Evolutionary conservation across 1,284 basidiomycete species (phyloP).

Genomic region (Papiliotrema flavescens): DNA sequence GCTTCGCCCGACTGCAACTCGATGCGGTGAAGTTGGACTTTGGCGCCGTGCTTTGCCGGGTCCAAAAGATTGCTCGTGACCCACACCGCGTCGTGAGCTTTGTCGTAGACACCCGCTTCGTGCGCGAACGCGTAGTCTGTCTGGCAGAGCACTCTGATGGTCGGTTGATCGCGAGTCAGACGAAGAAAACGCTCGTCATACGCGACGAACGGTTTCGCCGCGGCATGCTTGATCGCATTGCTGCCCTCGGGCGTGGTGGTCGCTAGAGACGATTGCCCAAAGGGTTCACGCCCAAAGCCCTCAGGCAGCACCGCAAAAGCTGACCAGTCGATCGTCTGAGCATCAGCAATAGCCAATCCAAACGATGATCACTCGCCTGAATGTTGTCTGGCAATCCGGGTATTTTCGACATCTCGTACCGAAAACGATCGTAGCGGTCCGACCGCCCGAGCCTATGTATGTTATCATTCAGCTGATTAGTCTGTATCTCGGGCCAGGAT

Average conservation of each 20-base stretch:
- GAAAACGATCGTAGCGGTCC: no score
- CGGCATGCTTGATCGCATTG: background rate
- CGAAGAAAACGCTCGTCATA: constrained; percentile 12
- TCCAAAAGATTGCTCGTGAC: constrained; percentile 24
- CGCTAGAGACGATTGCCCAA: background rate
- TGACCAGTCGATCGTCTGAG: background rate
- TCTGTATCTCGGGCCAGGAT: no score
- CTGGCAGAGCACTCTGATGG: constrained; percentile 11
- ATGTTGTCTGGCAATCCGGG: no score
- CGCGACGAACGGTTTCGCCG: constrained; percentile 17
- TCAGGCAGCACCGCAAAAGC: background rate
- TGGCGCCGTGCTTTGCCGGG: background rate
- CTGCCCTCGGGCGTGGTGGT: background rate
- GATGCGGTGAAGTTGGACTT: constrained; percentile 10
- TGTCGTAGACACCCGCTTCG: constrained; percentile 31
- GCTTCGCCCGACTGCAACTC: constrained; percentile 4
- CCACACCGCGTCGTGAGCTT: constrained; percentile 18
- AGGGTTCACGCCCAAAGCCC: background rate
- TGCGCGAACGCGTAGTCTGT: constrained; percentile 19
- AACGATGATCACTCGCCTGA: no score
- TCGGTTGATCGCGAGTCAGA: constrained; percentile 9
- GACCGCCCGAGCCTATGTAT: no score
- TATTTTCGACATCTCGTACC: no score
- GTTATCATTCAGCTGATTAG: no score
- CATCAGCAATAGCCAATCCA: no score